A percentile compares a stretch with the other conserved stretches of the same genome.
phyloP scores from a whole-genome alignment of 106 monocot genomes.

The Narthecium ossifragum region DNA sequence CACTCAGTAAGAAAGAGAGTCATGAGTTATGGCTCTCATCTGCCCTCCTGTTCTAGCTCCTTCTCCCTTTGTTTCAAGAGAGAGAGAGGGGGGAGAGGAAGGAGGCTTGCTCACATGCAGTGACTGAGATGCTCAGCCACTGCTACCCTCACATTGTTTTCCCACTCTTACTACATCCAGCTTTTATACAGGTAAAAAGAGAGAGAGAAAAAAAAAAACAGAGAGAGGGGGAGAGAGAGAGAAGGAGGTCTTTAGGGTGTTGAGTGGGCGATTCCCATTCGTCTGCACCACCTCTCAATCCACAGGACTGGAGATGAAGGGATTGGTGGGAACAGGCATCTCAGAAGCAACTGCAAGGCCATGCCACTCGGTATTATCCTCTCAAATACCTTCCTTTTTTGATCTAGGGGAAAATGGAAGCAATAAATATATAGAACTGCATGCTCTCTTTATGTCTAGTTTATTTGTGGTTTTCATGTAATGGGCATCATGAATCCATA shows the following conservation, averaged over 20 bases:
- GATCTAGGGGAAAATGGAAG: neutral
- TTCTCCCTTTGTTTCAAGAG: too few species aligned
- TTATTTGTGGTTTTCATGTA: neutral
- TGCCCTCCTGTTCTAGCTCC: neutral
- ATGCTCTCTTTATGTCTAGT: too few species aligned
- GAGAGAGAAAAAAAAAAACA: neutral
- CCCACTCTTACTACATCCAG: neutral
- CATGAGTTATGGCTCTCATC: conserved; percentile 6
- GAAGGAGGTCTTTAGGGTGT: neutral
- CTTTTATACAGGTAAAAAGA: neutral
- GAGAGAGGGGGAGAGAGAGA: conserved; percentile 1
- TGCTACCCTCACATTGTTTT: neutral
- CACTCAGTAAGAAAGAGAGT: too few species aligned
- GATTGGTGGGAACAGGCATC: conserved; percentile 20
- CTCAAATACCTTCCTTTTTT: neutral
- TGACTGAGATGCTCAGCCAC: neutral
- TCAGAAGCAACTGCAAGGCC: neutral
- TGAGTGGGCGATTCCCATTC: conserved; percentile 12
- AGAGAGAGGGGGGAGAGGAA: conserved; percentile 11
- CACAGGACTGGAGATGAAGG: conserved; percentile 5
- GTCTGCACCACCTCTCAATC: conserved; percentile 10
- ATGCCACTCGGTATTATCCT: conserved; percentile 1
- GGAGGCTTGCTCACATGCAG: neutral
- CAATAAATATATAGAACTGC: neutral
- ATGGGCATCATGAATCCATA: neutral